Conservation (phyloP, 495 filamentous ascomycete species). For the Neurospora sp. region DNA sequence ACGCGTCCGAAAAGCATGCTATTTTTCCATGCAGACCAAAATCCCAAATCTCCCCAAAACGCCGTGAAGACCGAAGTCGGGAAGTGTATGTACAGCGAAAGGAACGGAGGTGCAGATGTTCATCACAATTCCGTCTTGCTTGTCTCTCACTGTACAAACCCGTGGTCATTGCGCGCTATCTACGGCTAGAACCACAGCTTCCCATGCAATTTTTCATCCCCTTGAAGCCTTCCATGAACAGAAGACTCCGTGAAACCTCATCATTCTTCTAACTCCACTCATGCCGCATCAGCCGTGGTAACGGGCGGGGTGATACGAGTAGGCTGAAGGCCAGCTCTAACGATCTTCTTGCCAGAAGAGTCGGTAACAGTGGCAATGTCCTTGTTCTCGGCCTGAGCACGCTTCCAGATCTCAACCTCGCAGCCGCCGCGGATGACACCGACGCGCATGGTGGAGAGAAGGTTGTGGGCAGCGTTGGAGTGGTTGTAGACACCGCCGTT, state of each 20-base stretch:
- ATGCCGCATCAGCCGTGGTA: slow-evolving; percentile 66
- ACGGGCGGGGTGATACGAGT: slow-evolving; percentile 73
- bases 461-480: slow-evolving; percentile 95
- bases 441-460: slow-evolving; percentile 91
- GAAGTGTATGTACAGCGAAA: not conserved
- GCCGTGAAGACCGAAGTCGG: not conserved
- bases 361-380: slow-evolving; percentile 73
- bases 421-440: slow-evolving; percentile 93
- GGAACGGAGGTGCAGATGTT: not conserved
- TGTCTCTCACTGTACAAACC: not conserved
- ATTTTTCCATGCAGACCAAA: not conserved
- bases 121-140: not conserved
- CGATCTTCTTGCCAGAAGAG: slow-evolving; percentile 67
- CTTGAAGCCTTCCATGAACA: not conserved
- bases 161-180: not conserved
- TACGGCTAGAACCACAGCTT: not conserved
- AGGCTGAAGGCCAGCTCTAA: slow-evolving; percentile 82
- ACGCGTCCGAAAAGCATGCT: not conserved
- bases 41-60: not conserved
- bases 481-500: slow-evolving; percentile 98
- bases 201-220: not conserved
- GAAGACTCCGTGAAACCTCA: not conserved
- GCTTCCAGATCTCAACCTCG: slow-evolving; percentile 99
- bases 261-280: slow-evolving; percentile 5
- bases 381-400: slow-evolving; percentile 81